Conservation (phyloP, 306 rosid species). For the Cucumis hystrix region DNA sequence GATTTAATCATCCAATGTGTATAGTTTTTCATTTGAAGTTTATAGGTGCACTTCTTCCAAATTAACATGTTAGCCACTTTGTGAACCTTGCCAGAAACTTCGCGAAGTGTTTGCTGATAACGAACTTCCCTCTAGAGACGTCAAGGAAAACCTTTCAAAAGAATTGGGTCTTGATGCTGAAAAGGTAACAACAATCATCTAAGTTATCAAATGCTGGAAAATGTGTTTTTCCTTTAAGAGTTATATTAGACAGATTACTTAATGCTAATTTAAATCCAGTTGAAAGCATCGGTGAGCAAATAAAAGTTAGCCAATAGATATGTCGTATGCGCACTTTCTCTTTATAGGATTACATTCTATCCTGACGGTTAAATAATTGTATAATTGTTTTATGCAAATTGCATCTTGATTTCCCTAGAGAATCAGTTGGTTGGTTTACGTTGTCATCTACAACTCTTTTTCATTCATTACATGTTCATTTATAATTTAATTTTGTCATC, state of each 20-base stretch:
- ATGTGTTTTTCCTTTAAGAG: background rate
- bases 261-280: background rate
- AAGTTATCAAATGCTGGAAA: background rate
- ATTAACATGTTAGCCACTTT: background rate
- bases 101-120: slow-evolving; percentile 69
- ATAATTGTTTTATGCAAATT: background rate
- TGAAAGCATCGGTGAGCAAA: background rate
- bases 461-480: background rate
- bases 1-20: slow-evolving; percentile 1
- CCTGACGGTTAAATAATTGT: background rate
- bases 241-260: background rate
- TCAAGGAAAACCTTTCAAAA: slow-evolving; percentile 52
- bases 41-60: background rate
- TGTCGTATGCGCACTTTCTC: background rate
- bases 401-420: background rate
- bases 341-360: background rate
- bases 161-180: slow-evolving; percentile 72
- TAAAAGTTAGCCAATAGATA: background rate
- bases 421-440: background rate
- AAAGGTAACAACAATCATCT: slow-evolving; percentile 29
- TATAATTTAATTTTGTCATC: background rate
- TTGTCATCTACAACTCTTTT: background rate
- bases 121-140: slow-evolving; percentile 73
- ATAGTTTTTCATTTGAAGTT: background rate
- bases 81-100: slow-evolving; percentile 48